Base-by-base conservation (phyloP, 73 alveolate species). In the Blepharisma japonicum region DNA sequence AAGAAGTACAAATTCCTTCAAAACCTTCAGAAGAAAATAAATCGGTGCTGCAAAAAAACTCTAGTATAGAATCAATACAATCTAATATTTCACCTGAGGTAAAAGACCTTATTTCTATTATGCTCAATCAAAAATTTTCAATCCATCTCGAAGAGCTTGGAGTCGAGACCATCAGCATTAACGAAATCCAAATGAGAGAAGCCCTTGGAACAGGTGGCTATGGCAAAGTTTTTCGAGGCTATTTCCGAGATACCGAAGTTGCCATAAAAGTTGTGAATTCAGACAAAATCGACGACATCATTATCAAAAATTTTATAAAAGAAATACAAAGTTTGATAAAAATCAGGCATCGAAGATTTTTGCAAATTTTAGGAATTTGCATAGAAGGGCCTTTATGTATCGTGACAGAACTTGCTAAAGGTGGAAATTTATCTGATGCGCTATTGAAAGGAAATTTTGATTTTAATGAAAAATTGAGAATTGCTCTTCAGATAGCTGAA, bases 371-470 rank as follows among this genome's bases (percentile, higher is more conserved):
- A 9, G 80, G 46, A 38, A 45, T 70, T n/a, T 70, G 80, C 61
- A 70, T 70, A 38, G 80, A 70, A 45, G 66, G 68, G 32, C 80
- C 56, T 45, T 45, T 70, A 38, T 70, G 80, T 5, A 70, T 70
- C 3, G 80, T 70, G 38, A 70, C 80, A 7, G 80, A 70, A 70
- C 61, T 70, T 7, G 23, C 80, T 38, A 70, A 70, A 5, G 80
- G 80, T 1, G 80, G 80, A 70, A 70, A 70, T 45, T 25, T 70
- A 38, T 18, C 80, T 7, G 23, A 48, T 39, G 18, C 68, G n/a
- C 0, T 70, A 38, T 72, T 14, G 2, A 70, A 70, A n/a, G n/a
- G 23, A 5, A 70, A 23, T 70, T 70, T 70, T 7, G 21, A 48
- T 61, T 9, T 14, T 20, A 39, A 61, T 14, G 61, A 70, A 9